Conservation (phyloP, 306 rosid species). For the Sphenostylis stenocarpa region DNA sequence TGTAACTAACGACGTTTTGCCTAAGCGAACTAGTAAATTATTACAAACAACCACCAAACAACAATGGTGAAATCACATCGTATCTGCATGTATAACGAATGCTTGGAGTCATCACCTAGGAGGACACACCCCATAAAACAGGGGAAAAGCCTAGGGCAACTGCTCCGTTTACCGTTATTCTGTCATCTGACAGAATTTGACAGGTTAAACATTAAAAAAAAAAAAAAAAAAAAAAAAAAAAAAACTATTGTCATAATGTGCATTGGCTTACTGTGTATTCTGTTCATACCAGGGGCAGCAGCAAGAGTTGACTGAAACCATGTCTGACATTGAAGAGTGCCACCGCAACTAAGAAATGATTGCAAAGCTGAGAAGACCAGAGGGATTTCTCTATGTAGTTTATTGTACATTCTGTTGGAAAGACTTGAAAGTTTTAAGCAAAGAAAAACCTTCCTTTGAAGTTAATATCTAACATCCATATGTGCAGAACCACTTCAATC, state of each 20-base stretch:
- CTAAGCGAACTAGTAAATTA: not conserved
- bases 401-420: not conserved
- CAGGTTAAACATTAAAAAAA: not conserved
- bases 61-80: slow-evolving; percentile 23
- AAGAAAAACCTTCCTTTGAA: slow-evolving; percentile 23
- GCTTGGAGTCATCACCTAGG: slow-evolving; percentile 24
- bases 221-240: not conserved
- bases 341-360: not conserved
- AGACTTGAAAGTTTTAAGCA: not conserved
- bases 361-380: not conserved
- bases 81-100: slow-evolving; percentile 35
- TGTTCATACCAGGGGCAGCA: slow-evolving; percentile 17
- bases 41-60: slow-evolving; percentile 7
- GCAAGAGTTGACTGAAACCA: slow-evolving; percentile 23
- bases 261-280: slow-evolving; percentile 29
- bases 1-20: not conserved
- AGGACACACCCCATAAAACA: slow-evolving; percentile 33
- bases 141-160: slow-evolving; percentile 31
- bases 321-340: not conserved
- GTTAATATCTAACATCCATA: slow-evolving; percentile 33
- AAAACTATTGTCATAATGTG: slow-evolving; percentile 18
- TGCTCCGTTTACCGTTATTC: slow-evolving; percentile 27
- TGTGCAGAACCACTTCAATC: slow-evolving; percentile 26
- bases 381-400: not conserved
- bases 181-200: not conserved